Evolutionary conservation across 208 protist species (phyloP).

Genomic region (Crithidia fasciculata): DNA sequence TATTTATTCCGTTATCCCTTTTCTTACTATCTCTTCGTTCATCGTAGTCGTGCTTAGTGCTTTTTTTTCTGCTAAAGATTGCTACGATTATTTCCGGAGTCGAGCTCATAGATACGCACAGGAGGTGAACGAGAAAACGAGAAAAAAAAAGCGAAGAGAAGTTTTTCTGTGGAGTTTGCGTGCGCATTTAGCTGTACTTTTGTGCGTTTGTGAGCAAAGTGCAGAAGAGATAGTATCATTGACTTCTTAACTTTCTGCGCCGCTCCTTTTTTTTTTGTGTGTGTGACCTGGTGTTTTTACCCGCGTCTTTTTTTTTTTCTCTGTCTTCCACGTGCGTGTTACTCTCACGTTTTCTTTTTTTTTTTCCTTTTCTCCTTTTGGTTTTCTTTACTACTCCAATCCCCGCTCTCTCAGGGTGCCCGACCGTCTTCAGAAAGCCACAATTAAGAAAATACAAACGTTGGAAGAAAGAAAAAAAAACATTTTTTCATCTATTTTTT

Average conservation of each 20-base stretch:
- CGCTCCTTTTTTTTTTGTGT: slow-evolving; percentile 14
- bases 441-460: neutral
- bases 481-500: neutral
- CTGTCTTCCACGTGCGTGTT: neutral
- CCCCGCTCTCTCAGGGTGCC: too few species aligned
- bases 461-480: neutral
- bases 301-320: neutral
- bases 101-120: too few species aligned
- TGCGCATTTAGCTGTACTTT: too few species aligned
- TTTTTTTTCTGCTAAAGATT: too few species aligned
- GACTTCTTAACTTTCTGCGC: neutral
- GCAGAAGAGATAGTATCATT: too few species aligned
- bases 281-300: slow-evolving; percentile 6
- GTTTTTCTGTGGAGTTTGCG: slow-evolving; percentile 11
- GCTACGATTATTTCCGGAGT: too few species aligned
- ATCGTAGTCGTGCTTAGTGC: too few species aligned
- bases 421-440: too few species aligned
- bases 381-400: neutral
- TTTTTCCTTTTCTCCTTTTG: slow-evolving; percentile 7
- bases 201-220: too few species aligned
- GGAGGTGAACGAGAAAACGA: neutral
- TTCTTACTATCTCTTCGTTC: neutral
- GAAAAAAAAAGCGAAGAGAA: slow-evolving; percentile 14
- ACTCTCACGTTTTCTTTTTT: slow-evolving; percentile 15
- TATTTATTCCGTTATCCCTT: neutral